Evolutionary conservation across 495 filamentous ascomycete genomes (phyloP), one percentile per base, ranked within the genome.

Genomic region (Lasiosphaeris hirsuta): DNA sequence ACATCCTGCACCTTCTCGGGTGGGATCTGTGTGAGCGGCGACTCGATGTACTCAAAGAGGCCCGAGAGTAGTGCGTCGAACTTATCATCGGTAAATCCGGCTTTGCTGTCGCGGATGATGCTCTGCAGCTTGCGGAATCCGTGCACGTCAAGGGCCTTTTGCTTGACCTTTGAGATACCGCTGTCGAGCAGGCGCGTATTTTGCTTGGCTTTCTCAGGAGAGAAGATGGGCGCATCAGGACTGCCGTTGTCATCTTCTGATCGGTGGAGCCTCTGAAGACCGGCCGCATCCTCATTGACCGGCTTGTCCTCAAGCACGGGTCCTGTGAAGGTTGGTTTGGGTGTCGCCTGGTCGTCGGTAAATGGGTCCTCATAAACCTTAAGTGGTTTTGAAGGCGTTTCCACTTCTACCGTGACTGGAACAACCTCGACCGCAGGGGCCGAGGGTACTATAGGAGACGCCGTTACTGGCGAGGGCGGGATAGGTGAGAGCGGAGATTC

Each of bases 121-220:
- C 84, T 81, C 68, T 95, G 92, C 9, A 97, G 72, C 58, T 94
- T 91, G 48, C 92, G 86, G 73, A 96, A 96, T 51, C 89, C 90
- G 60, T 91, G 88, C 5, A 90, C 88, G 64, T 96, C 92, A 37
- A 96, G 81, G 7, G 81, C 83, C 58, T 82, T 79, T 9, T 82
- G 80, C 36, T 81, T 83, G 51, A 96, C 84, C 34, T 88, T 86
- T 17, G 80, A 75, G 59, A 95, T 90, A 47, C 88, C 90, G 60
- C 88, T 94, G 38, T 83, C 80, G 2, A 97, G 81, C 34, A 95
- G 68, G 35, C 79, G 75, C 7, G 69, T 67, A 45, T 81, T 79
- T 55, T 80, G 78, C 40, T 78, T 77, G 17, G 69, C 61, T 51
- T 82, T 83, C 19, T 84, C 80, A 0, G 78, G 76, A 1, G 74